phyloP scores from a whole-genome alignment of 2,329 filamentous ascomycete species.

The Aspergillus hortae region DNA sequence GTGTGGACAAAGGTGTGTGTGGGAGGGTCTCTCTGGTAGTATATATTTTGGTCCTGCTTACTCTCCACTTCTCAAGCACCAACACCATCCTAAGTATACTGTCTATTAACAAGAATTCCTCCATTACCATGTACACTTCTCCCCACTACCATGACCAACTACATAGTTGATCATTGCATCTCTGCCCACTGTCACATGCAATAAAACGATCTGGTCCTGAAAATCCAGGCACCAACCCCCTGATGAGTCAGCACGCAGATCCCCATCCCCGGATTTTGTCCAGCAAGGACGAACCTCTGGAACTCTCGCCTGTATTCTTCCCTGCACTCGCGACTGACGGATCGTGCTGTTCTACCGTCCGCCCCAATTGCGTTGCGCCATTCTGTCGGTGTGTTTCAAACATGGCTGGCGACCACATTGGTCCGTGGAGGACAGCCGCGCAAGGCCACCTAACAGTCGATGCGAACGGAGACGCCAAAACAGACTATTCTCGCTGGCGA shows the following conservation, averaged over 20 bases:
- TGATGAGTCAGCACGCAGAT: slow-evolving; percentile 15
- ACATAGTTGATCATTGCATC: too few relatives aligned
- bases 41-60: not conserved
- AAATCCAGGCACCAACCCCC: slow-evolving; percentile 1
- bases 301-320: not conserved
- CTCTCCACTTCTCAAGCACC: too few relatives aligned
- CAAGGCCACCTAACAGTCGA: slow-evolving; percentile 34
- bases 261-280: not conserved
- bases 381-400: not conserved
- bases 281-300: not conserved
- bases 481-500: slow-evolving; percentile 80
- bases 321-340: not conserved
- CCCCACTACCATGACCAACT: too few relatives aligned
- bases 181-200: too few relatives aligned
- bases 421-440: slow-evolving; percentile 31
- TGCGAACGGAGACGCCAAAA: slow-evolving; percentile 49
- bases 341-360: not conserved
- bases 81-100: too few relatives aligned
- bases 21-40: not conserved
- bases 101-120: too few relatives aligned
- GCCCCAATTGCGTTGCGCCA: not conserved
- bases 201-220: not conserved
- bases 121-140: too few relatives aligned
- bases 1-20: too few relatives aligned
- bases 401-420: slow-evolving; percentile 28